These are phyloP conservation scores for Fragaria vesca DNA, from an alignment of 306 rosid genomes.

Conservation along the genomic window DNA sequence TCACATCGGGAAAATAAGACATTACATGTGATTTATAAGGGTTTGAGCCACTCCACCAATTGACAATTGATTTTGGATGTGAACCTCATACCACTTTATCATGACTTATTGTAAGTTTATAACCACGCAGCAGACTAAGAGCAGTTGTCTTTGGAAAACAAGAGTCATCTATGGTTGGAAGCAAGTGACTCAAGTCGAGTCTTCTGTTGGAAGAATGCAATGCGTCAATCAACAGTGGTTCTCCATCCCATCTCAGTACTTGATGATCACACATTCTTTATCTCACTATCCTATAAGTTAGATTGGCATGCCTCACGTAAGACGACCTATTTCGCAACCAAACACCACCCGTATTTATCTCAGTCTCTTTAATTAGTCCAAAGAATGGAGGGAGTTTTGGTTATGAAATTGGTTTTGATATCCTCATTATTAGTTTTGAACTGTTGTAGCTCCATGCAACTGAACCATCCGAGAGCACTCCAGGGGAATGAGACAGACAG, in stretches of 20 bases:
- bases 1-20: too few species aligned
- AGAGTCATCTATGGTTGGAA: too few species aligned
- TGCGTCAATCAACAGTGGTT: too few species aligned
- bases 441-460: neutral
- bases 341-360: neutral
- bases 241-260: neutral
- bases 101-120: too few species aligned
- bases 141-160: neutral
- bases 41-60: too few species aligned
- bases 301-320: neutral
- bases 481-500: neutral
- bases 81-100: too few species aligned
- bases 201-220: neutral
- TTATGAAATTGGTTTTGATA: neutral
- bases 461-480: neutral
- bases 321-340: too few species aligned
- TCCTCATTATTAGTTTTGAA: neutral
- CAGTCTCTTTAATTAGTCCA: neutral
- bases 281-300: neutral
- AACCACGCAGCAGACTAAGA: too few species aligned
- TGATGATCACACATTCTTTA: neutral
- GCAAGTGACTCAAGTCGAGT: too few species aligned
- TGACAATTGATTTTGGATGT: too few species aligned
- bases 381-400: neutral
- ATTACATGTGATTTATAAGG: too few species aligned